Base-by-base conservation (phyloP, 768 basidiomycete genomes). In the Boletellus emodensis region DNA sequence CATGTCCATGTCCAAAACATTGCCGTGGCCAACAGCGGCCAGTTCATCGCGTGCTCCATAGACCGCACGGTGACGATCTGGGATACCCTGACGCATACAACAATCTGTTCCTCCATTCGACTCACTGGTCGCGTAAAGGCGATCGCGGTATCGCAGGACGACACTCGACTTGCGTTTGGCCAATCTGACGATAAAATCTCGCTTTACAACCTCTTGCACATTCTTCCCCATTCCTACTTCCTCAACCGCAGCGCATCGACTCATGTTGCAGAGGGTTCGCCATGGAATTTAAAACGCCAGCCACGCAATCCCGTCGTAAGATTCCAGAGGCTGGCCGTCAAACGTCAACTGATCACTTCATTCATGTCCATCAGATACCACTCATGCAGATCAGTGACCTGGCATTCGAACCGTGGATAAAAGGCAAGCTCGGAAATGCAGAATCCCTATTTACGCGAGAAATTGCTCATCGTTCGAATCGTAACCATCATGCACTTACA, bases 401-500 rank as follows among this genome's bases (percentile, higher is more conserved):
- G 20, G 45, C 33, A 14, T 33, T 52, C n/a, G 46, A 22, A 13
- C 20, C 46, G 13, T 52, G 51, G 51, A 37, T 47, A 13, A 26
- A 32, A n/a, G 45, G 43, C 8, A 52, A 36, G 7, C 51, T 52
- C 12, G 51, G 51, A 17, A 52, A 52, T n/a, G 51, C 36, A 18
- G 51, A 52, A 24, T 35, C 40, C 3, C 14, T 39, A n/a, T 47
- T 52, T 24, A 43, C 51, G 12, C 40, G 36, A n/a, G 51, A 52
- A 26, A 52, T 52, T 6, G 18, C 1, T 1, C 35, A n/a, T 24
- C 33, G 28, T n/a, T 46, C 40, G 10, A 37, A 46, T 35, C 32
- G 24, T 42, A 45, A 46, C 18, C 30, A 47, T 47, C 45, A 51
- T 10, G 51, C 46, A 13, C 22, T 42, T 26, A 46, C 46, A 7